Base-by-base conservation (phyloP, 805 yeast species). In the Candida stauntonica region DNA sequence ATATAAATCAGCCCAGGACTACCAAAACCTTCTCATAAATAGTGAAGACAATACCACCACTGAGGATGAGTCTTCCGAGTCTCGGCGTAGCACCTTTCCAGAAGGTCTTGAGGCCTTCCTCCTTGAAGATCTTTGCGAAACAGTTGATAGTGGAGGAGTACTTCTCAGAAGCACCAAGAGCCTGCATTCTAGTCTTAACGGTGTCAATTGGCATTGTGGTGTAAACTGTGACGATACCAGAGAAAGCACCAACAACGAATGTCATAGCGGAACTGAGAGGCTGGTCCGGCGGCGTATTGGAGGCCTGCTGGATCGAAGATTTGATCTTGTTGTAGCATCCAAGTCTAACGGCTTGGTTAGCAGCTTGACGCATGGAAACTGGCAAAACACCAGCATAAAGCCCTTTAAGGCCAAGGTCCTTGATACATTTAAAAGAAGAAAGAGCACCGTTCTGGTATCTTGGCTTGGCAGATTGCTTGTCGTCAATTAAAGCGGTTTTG, bases 1-100 rank as follows among this genome's bases (percentile, higher is more conserved):
- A 14, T 28, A 14, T 7, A 28, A 12, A 15, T 34, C 39, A 51
- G 19, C 40, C 46, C 36, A 66, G 44, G 11, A 64, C 50, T 4
- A 55, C 75, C 61, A 91, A 69, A 67, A 91, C 82, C 64, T 88
- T 86, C 61, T 91, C 99, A 61, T 91, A 91, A 40, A 93, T 86
- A 16, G 98, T 93, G 66, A 91, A 91, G 20, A 93, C 97, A 50
- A 91, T 91, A 54, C 99, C 99, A 45, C 99, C 99, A 64, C 95
- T 84, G 57, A 91, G 72, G 26, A 89, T 78, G 57, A 91, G 72
- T 53, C 99, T 77, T 5, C 98, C 98, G 45, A 91, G 68, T 58
- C 99, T 75, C 32, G 99, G 98, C 2, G 98, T 93, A 26, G 98
- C 96, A 45, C 99, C 99, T 64, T 86, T 86, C 99, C 99, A 91